phyloP scores from a whole-genome alignment of 2,329 filamentous ascomycete genomes.

The Fonsecaea nubica region DNA sequence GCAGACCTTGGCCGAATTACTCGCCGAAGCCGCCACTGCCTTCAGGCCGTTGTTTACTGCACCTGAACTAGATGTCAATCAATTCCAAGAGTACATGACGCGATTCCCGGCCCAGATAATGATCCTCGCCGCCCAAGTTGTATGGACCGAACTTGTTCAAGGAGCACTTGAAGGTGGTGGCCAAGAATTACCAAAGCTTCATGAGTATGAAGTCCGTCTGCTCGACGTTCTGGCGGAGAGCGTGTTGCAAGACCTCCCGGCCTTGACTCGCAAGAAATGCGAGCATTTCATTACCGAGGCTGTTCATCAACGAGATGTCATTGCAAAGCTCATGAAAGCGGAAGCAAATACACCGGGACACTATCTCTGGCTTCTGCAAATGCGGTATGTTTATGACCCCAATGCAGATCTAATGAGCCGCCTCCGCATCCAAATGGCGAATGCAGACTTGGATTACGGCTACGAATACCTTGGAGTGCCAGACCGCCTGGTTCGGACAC shows the following conservation, averaged over 20 bases:
- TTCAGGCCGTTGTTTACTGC: constrained; percentile 80
- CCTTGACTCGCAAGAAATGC: constrained; percentile 91
- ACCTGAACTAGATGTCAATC: constrained; percentile 70
- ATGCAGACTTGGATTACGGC: constrained; percentile 91
- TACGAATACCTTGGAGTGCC: constrained; percentile 98
- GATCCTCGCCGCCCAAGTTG: constrained; percentile 89
- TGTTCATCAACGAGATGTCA: constrained; percentile 93
- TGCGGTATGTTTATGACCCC: constrained; percentile 89
- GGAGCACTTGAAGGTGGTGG: constrained; percentile 76
- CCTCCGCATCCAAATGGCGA: constrained; percentile 93
- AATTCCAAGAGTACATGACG: constrained; percentile 80
- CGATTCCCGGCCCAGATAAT: constrained; percentile 92
- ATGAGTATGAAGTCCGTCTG: constrained; percentile 82
- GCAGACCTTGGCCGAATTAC: constrained; percentile 84
- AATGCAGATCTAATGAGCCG: constrained; percentile 83
- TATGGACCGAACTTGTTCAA: constrained; percentile 90
- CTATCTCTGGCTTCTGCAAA: constrained; percentile 92
- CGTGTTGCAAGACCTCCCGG: constrained; percentile 85
- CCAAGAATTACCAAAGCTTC: constrained; percentile 70
- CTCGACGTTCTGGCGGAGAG: constrained; percentile 85
- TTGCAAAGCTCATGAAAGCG: constrained; percentile 80
- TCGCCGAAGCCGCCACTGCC: constrained; percentile 82
- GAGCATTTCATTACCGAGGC: constrained; percentile 99
- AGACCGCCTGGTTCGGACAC: constrained; percentile 93
- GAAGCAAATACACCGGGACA: constrained; percentile 78